A percentile compares a stretch with the other conserved stretches of the same genome.
Evolutionary conservation across 1,284 basidiomycete genomes (phyloP).

Genomic region (Cutaneotrichosporon dermatis): DNA sequence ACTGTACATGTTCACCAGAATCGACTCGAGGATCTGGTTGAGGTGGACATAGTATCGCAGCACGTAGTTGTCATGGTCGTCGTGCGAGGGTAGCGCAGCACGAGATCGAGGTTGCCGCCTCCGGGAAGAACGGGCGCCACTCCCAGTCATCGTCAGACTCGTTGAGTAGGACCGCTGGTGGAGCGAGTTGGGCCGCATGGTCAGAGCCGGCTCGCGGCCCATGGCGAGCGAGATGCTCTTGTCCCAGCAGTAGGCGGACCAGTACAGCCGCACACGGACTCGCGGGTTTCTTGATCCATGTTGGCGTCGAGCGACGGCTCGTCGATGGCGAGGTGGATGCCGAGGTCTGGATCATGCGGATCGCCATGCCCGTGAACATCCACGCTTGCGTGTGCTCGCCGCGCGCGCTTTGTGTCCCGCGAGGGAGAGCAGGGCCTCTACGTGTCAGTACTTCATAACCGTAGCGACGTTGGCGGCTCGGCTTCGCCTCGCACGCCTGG

Average conservation of each 20-base stretch:
- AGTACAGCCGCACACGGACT: slow-evolving; percentile 22
- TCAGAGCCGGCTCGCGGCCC: slow-evolving; percentile 22
- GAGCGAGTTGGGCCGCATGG: slow-evolving; percentile 7
- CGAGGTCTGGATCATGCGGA: slow-evolving; percentile 27
- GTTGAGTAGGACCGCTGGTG: slow-evolving; percentile 8
- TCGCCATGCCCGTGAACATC: slow-evolving; percentile 25
- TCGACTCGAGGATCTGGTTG: slow-evolving; percentile 26
- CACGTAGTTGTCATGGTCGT: slow-evolving; percentile 13
- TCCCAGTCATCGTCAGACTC: slow-evolving; percentile 19
- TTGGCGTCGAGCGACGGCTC: slow-evolving; percentile 20
- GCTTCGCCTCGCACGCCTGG: not conserved
- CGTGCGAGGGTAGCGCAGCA: slow-evolving; percentile 14
- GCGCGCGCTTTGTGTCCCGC: slow-evolving; percentile 20
- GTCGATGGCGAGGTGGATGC: slow-evolving; percentile 25
- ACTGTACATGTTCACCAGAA: slow-evolving; percentile 28
- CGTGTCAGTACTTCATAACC: not conserved
- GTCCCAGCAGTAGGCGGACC: slow-evolving; percentile 25
- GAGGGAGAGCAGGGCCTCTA: slow-evolving; percentile 20
- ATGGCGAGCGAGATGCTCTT: slow-evolving; percentile 20
- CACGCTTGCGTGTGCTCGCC: slow-evolving; percentile 26
- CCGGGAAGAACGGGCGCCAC: slow-evolving; percentile 14
- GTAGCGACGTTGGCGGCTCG: not conserved
- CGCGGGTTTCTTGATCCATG: slow-evolving; percentile 20
- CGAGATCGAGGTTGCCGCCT: slow-evolving; percentile 11
- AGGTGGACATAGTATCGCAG: slow-evolving; percentile 17